Conservation (phyloP, 2,329 filamentous ascomycete genomes). For the Diaporthe nobilis region DNA sequence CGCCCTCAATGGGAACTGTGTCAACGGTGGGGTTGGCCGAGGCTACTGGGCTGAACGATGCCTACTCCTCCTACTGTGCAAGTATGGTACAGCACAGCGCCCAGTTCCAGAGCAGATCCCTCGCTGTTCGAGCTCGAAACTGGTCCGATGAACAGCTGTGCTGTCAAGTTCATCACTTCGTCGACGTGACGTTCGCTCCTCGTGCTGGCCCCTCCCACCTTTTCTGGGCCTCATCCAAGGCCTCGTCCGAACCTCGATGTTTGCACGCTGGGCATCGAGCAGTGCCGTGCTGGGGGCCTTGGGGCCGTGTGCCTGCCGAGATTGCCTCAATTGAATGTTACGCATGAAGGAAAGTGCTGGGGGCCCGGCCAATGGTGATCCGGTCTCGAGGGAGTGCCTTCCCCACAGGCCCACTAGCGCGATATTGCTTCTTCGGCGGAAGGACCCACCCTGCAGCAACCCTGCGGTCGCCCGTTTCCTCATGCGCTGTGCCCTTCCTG, state of each 20-base stretch:
- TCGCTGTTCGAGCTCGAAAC: background rate
- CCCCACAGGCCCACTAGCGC: conserved; percentile 37
- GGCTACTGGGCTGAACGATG: background rate
- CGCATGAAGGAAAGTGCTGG: conserved; percentile 26
- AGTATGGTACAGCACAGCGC: background rate
- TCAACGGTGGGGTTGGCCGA: conserved; percentile 16
- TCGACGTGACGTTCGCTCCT: background rate
- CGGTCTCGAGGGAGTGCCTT: conserved; percentile 15
- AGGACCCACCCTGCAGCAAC: conserved; percentile 31
- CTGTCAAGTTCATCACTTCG: conserved; percentile 15
- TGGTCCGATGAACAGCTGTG: background rate
- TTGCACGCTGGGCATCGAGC: conserved; percentile 1
- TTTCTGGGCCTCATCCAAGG: background rate
- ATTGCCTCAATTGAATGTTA: conserved; percentile 25
- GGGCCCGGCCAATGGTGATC: conserved; percentile 1
- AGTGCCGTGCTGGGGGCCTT: conserved; percentile 1
- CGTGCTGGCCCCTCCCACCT: background rate
- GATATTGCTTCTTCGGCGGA: conserved; percentile 31
- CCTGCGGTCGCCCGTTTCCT: conserved; percentile 28
- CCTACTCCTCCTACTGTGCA: background rate
- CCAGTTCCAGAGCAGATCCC: background rate
- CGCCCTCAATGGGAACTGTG: background rate
- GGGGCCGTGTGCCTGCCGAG: conserved; percentile 19
- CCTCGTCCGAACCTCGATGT: conserved; percentile 18
- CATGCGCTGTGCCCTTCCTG: conserved; percentile 34